Conservation (phyloP, 2,329 filamentous ascomycete genomes). For the Ilyonectria robusta region DNA sequence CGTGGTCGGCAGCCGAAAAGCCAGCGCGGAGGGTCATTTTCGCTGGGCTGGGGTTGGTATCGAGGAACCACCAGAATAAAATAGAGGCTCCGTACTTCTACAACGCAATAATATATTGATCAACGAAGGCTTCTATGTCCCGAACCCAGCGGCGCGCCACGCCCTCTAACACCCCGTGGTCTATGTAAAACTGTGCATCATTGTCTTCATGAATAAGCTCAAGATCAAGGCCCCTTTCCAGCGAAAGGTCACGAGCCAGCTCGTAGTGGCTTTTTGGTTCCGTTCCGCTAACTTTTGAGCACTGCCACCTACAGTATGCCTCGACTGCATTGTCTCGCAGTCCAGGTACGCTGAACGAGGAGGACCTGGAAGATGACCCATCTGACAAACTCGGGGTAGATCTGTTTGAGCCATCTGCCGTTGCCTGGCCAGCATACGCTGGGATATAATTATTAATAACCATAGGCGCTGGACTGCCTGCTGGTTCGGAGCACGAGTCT, state of each 20-base stretch:
- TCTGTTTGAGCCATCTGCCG: background rate
- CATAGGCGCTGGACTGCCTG: background rate
- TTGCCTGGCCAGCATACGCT: background rate
- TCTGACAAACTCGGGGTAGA: background rate
- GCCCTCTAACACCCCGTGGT: background rate
- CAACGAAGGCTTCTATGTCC: background rate
- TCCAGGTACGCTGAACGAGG: background rate
- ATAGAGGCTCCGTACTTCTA: background rate
- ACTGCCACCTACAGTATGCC: background rate
- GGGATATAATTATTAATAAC: background rate
- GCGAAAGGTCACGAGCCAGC: background rate
- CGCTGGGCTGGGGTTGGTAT: constrained; percentile 15
- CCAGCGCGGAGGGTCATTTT: constrained; percentile 28
- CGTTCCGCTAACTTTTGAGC: background rate
- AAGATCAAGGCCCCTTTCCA: background rate
- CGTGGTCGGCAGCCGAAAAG: constrained; percentile 28
- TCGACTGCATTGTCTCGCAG: background rate
- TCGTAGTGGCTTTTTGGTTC: background rate
- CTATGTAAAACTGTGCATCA: background rate
- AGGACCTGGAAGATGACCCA: background rate
- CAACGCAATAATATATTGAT: background rate
- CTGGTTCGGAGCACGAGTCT: too few species aligned
- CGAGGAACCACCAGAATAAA: constrained; percentile 9
- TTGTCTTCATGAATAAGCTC: background rate
- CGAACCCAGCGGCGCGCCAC: background rate